Conservation (phyloP, 805 yeast genomes). For the Wickerhamiella sorbophila region DNA sequence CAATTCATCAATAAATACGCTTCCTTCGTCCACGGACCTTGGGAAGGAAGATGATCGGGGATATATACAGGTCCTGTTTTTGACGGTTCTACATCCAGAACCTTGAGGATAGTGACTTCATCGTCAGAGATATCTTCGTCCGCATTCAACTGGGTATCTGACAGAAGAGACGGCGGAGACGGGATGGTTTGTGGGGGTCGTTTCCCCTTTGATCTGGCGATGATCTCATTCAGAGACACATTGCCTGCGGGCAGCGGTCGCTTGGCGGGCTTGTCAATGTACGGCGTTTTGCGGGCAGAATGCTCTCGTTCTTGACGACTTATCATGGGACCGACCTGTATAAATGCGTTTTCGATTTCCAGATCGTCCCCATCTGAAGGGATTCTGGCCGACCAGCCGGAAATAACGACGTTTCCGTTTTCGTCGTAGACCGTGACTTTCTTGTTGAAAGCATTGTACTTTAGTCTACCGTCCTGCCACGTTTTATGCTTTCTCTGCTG, state of each 20-base stretch:
- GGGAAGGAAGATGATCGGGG: not conserved
- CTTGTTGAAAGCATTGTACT: constrained; percentile 2
- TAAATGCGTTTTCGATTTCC: constrained; percentile 1
- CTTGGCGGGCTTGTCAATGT: not conserved
- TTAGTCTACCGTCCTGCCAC: constrained; percentile 7
- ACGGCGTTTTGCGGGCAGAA: not conserved
- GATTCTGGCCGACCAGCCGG: constrained; percentile 2
- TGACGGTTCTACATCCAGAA: not conserved
- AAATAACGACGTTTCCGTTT: not conserved
- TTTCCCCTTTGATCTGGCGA: not conserved
- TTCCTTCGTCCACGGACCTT: constrained; percentile 9
- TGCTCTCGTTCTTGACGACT: not conserved
- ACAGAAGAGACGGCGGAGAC: too few species aligned
- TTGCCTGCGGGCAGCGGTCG: not conserved
- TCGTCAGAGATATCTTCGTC: not conserved
- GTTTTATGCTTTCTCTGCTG: constrained; percentile 6
- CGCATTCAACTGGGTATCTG: not conserved
- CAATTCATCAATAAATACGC: constrained; percentile 6
- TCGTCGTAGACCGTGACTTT: constrained; percentile 4
- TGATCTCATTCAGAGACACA: not conserved
- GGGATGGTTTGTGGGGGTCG: too few species aligned
- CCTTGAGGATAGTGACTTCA: constrained; percentile 1
- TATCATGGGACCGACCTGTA: constrained; percentile 4
- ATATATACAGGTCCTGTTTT: not conserved
- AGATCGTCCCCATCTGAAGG: constrained; percentile 6